A percentile compares a stretch with the other conserved stretches of the same genome.
Conservation (phyloP, 2,329 filamentous ascomycete genomes). For the Scedosporium apiospermum region DNA sequence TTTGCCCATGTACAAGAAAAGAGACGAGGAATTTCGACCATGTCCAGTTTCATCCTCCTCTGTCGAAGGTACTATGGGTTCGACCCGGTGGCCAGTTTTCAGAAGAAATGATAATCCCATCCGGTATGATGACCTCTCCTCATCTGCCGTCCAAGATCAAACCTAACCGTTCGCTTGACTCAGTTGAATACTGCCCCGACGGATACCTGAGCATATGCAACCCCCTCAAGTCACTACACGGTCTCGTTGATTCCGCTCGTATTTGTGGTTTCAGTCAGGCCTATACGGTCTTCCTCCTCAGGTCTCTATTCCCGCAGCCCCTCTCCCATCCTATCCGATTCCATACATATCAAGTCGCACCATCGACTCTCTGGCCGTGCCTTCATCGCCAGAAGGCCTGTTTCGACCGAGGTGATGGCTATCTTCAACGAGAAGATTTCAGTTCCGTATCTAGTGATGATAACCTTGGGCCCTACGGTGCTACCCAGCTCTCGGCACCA, state of each 20-base stretch:
- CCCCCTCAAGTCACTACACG: constrained; percentile 19
- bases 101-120: not conserved
- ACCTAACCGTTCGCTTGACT: not conserved
- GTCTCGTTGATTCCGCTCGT: constrained; percentile 20
- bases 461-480: not conserved
- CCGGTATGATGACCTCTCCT: not conserved
- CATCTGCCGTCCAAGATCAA: not conserved
- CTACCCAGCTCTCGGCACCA: not conserved
- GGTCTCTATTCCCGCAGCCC: constrained; percentile 16
- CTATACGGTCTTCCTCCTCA: constrained; percentile 19
- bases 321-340: not conserved
- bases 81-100: not conserved
- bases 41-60: constrained; percentile 21
- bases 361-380: constrained; percentile 21
- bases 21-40: constrained; percentile 10
- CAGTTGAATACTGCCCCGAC: constrained; percentile 20
- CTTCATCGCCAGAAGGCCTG: constrained; percentile 18
- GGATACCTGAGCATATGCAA: constrained; percentile 21
- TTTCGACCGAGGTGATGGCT: constrained; percentile 16
- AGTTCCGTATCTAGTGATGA: not conserved
- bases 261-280: constrained; percentile 25
- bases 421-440: constrained; percentile 2
- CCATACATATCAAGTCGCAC: constrained; percentile 19
- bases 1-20: constrained; percentile 19
- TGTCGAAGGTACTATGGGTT: constrained; percentile 25